phyloP scores from a whole-genome alignment of 352 stramenopile genomes.

The Peronospora destructor region DNA sequence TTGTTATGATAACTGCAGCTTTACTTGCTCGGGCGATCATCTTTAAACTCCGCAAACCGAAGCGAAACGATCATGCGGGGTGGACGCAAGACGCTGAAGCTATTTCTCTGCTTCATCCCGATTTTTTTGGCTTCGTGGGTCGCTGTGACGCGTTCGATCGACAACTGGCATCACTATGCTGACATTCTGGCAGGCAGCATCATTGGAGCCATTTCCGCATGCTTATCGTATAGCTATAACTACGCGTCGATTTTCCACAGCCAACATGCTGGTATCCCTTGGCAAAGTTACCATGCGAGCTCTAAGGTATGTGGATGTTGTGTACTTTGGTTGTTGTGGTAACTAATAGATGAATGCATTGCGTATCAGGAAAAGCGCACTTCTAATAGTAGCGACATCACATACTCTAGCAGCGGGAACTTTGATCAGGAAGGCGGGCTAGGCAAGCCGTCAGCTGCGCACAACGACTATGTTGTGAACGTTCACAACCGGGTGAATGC shows the following conservation, averaged over 20 bases:
- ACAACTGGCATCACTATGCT: slow-evolving; percentile 85
- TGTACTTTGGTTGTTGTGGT: neutral
- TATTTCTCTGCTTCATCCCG: slow-evolving; percentile 70
- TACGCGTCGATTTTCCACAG: slow-evolving; percentile 60
- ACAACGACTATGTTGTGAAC: slow-evolving; percentile 27
- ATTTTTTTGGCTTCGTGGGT: slow-evolving; percentile 69
- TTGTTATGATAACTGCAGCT: slow-evolving; percentile 49
- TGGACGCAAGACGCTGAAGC: slow-evolving; percentile 56
- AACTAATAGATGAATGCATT: slow-evolving; percentile 5
- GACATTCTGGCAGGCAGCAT: slow-evolving; percentile 61
- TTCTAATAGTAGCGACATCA: slow-evolving; percentile 16
- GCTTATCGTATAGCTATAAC: slow-evolving; percentile 60
- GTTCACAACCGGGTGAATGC: slow-evolving; percentile 21
- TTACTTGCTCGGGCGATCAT: slow-evolving; percentile 68
- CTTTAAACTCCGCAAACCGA: slow-evolving; percentile 55
- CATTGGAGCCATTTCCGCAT: slow-evolving; percentile 50
- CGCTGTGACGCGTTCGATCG: slow-evolving; percentile 65
- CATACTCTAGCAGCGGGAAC: slow-evolving; percentile 20
- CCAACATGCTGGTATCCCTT: slow-evolving; percentile 45
- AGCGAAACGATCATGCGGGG: slow-evolving; percentile 47
- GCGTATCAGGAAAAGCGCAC: slow-evolving; percentile 12
- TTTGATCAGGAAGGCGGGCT: slow-evolving; percentile 14
- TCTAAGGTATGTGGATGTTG: slow-evolving; percentile 30
- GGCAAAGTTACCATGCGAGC: slow-evolving; percentile 34
- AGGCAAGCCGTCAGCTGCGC: slow-evolving; percentile 10